A percentile compares a stretch with the other conserved stretches of the same genome.
Evolutionary conservation across 2,329 filamentous ascomycete genomes (phyloP).

Genomic region (Monilinia aucupariae): DNA sequence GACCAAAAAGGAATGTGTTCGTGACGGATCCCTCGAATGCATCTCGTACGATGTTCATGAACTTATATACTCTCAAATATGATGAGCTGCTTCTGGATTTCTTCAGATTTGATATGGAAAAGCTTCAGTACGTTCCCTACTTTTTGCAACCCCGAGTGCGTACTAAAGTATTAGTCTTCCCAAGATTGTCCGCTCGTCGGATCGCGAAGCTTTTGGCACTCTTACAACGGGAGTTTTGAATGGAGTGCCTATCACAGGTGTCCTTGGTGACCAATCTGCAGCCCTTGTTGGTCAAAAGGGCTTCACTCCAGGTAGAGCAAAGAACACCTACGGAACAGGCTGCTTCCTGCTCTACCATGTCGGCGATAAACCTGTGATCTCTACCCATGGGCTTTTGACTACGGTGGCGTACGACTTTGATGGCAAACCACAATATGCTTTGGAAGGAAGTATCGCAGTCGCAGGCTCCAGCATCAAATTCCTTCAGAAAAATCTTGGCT

Average conservation of each 20-base stretch:
- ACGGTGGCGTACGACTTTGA: slow-evolving; percentile 77
- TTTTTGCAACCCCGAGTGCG: neutral
- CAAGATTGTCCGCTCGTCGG: slow-evolving; percentile 73
- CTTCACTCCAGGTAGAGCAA: slow-evolving; percentile 69
- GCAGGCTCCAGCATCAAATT: slow-evolving; percentile 73
- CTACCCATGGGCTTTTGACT: slow-evolving; percentile 67
- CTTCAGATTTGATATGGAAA: slow-evolving; percentile 64
- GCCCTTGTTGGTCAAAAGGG: slow-evolving; percentile 75
- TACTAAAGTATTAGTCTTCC: slow-evolving; percentile 46
- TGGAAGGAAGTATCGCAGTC: slow-evolving; percentile 73
- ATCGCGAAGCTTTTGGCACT: slow-evolving; percentile 61
- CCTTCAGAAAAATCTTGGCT: slow-evolving; percentile 59
- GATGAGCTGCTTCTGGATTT: slow-evolving; percentile 72
- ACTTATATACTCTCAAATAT: slow-evolving; percentile 73
- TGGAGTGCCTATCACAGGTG: slow-evolving; percentile 67
- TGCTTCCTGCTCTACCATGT: slow-evolving; percentile 83
- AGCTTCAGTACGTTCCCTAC: slow-evolving; percentile 7
- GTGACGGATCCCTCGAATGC: slow-evolving; percentile 87
- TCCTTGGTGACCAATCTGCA: slow-evolving; percentile 75
- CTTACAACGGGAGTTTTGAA: slow-evolving; percentile 57
- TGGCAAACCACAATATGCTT: slow-evolving; percentile 63
- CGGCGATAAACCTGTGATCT: slow-evolving; percentile 72
- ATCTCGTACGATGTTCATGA: slow-evolving; percentile 92
- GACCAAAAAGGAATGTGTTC: slow-evolving; percentile 57
- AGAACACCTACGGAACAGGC: slow-evolving; percentile 83